Percentiles rank a stretch among this genome's conserved stretches.
Evolutionary conservation across 345 rosid species (phyloP).

Genomic region (Lenwebbia sp.): DNA sequence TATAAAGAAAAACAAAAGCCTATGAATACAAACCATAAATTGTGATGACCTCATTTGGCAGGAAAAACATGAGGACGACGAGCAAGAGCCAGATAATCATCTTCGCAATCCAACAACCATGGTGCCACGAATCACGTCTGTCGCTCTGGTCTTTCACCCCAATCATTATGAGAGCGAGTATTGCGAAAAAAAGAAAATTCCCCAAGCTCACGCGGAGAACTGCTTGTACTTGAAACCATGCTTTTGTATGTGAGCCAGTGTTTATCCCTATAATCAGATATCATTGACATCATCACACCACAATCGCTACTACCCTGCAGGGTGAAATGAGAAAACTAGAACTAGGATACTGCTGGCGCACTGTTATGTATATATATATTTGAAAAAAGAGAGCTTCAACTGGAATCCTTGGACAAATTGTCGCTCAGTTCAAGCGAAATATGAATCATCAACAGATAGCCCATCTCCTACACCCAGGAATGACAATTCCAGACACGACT

Average conservation of each 20-base stretch:
- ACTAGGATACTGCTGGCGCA: not conserved
- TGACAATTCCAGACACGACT: not conserved
- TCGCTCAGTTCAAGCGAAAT: not conserved
- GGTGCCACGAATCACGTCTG: slow-evolving; percentile 88
- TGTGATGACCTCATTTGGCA: slow-evolving; percentile 58
- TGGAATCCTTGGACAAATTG: not conserved
- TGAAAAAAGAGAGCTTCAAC: not conserved
- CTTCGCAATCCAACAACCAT: slow-evolving; percentile 92
- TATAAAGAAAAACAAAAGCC: not conserved
- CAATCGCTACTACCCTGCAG: not conserved
- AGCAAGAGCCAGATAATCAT: slow-evolving; percentile 80
- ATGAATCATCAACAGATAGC: not conserved
- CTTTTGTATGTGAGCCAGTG: slow-evolving; percentile 48
- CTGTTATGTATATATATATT: not conserved
- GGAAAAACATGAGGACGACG: slow-evolving; percentile 78
- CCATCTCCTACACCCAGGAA: not conserved
- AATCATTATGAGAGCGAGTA: slow-evolving; percentile 77
- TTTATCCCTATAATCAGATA: slow-evolving; percentile 62
- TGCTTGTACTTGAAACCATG: slow-evolving; percentile 84
- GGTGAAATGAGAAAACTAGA: not conserved
- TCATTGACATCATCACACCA: not conserved
- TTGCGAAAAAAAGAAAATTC: slow-evolving; percentile 64
- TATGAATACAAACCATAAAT: slow-evolving; percentile 51
- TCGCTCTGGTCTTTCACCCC: slow-evolving; percentile 93
- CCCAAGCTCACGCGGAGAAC: slow-evolving; percentile 97